A percentile compares a stretch with the other conserved stretches of the same genome.
Conservation (phyloP, 1,284 basidiomycete species). For the Pseudozyma tsukubaensis region DNA sequence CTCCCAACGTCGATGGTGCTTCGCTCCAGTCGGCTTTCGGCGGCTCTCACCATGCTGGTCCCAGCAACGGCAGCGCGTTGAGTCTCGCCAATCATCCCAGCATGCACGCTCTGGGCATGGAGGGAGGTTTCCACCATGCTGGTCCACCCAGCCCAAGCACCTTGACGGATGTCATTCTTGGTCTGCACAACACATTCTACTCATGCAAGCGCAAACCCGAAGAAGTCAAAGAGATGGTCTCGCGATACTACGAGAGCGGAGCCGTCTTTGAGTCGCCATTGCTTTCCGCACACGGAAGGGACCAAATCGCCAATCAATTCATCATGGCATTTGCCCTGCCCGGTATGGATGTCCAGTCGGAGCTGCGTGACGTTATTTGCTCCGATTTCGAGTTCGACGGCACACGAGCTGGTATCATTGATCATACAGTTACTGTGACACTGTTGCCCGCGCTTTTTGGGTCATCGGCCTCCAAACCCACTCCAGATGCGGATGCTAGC, state of each 20-base stretch:
- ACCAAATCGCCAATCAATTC: slow-evolving; percentile 68
- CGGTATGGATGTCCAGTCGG: slow-evolving; percentile 65
- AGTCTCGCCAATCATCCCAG: slow-evolving; percentile 39
- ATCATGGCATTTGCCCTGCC: slow-evolving; percentile 66
- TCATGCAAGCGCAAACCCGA: slow-evolving; percentile 63
- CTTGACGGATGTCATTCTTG: slow-evolving; percentile 66
- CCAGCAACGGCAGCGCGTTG: slow-evolving; percentile 22
- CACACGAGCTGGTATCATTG: slow-evolving; percentile 68
- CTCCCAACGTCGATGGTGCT: slow-evolving; percentile 30
- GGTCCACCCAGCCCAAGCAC: slow-evolving; percentile 67
- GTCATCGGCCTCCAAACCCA: slow-evolving; percentile 18
- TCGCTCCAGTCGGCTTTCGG: slow-evolving; percentile 34
- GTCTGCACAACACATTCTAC: slow-evolving; percentile 66
- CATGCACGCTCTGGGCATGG: slow-evolving; percentile 38
- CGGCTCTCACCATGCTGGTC: slow-evolving; percentile 15
- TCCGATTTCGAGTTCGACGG: slow-evolving; percentile 68
- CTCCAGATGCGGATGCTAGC: slow-evolving; percentile 21
- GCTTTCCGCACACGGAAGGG: slow-evolving; percentile 61
- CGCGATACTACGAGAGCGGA: slow-evolving; percentile 63
- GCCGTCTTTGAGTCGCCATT: slow-evolving; percentile 67
- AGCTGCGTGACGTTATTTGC: slow-evolving; percentile 68
- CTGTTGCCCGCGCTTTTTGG: slow-evolving; percentile 65
- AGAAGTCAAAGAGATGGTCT: slow-evolving; percentile 64
- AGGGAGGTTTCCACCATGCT: slow-evolving; percentile 27
- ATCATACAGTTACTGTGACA: slow-evolving; percentile 67